A percentile compares a stretch with the other conserved stretches of the same genome.
phyloP scores from a whole-genome alignment of 2,329 filamentous ascomycete genomes.

The Nothophoma quercina region DNA sequence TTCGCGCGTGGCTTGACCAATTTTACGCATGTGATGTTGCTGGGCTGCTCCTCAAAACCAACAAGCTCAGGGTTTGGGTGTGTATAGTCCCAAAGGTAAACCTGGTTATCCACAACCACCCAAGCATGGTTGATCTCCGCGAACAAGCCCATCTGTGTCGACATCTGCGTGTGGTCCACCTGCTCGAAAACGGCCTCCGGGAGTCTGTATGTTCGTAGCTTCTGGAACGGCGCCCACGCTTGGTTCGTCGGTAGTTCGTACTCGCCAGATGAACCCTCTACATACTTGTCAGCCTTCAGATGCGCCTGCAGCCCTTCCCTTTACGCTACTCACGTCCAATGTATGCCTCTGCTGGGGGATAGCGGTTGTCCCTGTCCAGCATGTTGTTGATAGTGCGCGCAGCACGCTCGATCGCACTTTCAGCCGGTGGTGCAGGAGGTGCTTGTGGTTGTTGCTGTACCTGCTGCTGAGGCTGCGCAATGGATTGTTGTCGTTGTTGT shows the following conservation, averaged over 20 bases:
- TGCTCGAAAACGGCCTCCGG: slow-evolving; percentile 92
- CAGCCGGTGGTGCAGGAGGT: slow-evolving; percentile 31
- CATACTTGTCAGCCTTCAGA: slow-evolving; percentile 38
- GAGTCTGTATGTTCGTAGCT: slow-evolving; percentile 84
- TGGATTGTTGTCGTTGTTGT: slow-evolving; percentile 30
- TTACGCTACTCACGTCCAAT: slow-evolving; percentile 73
- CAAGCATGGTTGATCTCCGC: slow-evolving; percentile 94
- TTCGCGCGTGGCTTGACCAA: slow-evolving; percentile 83
- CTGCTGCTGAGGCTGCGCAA: slow-evolving; percentile 36
- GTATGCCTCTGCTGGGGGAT: slow-evolving; percentile 89
- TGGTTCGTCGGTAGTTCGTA: slow-evolving; percentile 77
- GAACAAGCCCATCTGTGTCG: slow-evolving; percentile 94
- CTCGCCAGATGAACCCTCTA: slow-evolving; percentile 89
- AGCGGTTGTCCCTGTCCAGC: slow-evolving; percentile 77
- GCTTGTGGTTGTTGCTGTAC: slow-evolving; percentile 31
- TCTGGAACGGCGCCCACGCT: slow-evolving; percentile 90
- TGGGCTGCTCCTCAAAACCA: slow-evolving; percentile 87
- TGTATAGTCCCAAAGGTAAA: slow-evolving; percentile 98
- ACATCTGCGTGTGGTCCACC: slow-evolving; percentile 85
- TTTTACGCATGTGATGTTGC: slow-evolving; percentile 90
- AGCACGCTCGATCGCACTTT: slow-evolving; percentile 77
- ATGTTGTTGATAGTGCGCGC: slow-evolving; percentile 84
- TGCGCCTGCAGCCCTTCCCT: not conserved
- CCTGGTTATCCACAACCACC: slow-evolving; percentile 92
- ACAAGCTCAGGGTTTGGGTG: slow-evolving; percentile 89